Percentiles rank a stretch among this genome's conserved stretches.
Conservation (phyloP, 768 basidiomycete species). For the Melanogaster broomeanus region DNA sequence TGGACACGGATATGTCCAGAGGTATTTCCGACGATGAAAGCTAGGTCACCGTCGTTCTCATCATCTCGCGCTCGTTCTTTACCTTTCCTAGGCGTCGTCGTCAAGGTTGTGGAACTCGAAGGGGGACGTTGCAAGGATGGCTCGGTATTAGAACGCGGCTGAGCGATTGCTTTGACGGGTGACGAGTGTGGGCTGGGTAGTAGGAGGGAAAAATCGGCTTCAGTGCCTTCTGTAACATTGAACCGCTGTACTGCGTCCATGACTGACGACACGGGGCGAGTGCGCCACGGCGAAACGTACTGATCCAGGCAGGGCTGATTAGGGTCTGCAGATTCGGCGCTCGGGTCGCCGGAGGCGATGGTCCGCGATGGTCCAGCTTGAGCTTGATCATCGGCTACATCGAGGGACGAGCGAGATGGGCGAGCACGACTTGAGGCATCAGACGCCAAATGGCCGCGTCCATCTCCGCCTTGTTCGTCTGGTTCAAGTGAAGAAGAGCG, state of each 20-base stretch:
- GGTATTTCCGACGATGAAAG: constrained; percentile 37
- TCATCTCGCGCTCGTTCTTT: constrained; percentile 43
- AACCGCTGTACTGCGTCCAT: constrained; percentile 53
- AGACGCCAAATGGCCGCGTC: neutral
- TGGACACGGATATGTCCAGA: constrained; percentile 50
- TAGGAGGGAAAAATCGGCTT: constrained; percentile 54
- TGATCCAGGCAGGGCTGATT: constrained; percentile 9
- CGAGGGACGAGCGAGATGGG: neutral
- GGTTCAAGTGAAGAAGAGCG: constrained; percentile 70
- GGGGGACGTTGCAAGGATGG: constrained; percentile 1
- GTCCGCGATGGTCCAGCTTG: constrained; percentile 19
- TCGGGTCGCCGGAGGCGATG: constrained; percentile 4
- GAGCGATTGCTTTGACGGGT: constrained; percentile 29
- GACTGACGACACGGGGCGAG: constrained; percentile 42
- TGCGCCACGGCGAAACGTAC: constrained; percentile 33
- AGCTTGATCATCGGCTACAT: neutral
- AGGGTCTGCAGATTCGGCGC: neutral
- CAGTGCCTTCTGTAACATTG: constrained; percentile 38
- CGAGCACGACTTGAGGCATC: neutral
- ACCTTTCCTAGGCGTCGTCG: constrained; percentile 37
- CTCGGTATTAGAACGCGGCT: constrained; percentile 22
- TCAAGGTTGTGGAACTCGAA: neutral
- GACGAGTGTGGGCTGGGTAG: constrained; percentile 46
- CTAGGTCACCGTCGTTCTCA: constrained; percentile 24
- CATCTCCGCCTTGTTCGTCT: constrained; percentile 19